Conservation (phyloP, 345 rosid species). For the Orychophragmus violaceus region DNA sequence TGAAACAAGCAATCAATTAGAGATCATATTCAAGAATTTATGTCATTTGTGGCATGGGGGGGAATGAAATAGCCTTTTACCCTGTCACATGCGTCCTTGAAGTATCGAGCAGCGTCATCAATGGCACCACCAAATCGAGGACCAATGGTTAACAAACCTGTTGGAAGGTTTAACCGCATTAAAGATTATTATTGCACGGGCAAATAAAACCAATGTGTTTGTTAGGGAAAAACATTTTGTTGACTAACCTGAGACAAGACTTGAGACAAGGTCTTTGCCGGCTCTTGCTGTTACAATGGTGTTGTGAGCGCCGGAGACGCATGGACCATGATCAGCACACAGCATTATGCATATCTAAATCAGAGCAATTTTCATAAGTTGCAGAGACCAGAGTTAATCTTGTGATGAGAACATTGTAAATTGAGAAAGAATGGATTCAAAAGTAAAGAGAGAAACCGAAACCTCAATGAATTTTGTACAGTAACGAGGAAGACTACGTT, state of each 20-base stretch:
- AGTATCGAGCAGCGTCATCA: constrained; percentile 97
- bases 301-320: constrained; percentile 98
- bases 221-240: not conserved
- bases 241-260: constrained; percentile 74
- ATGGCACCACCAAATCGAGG: constrained; percentile 99
- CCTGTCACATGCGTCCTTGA: constrained; percentile 89
- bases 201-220: not conserved
- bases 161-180: not conserved
- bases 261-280: constrained; percentile 97
- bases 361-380: not conserved
- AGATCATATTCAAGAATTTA: constrained; percentile 6
- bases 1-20: constrained; percentile 29
- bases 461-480: constrained; percentile 94
- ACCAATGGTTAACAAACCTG: constrained; percentile 94
- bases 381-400: constrained; percentile 7
- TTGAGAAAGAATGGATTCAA: not conserved
- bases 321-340: constrained; percentile 98
- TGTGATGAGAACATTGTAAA: not conserved
- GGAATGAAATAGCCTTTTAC: constrained; percentile 30
- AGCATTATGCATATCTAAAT: constrained; percentile 91
- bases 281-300: constrained; percentile 96
- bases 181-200: not conserved
- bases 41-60: not conserved
- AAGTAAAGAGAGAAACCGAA: constrained; percentile 6
- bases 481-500: constrained; percentile 96